Base-by-base conservation (phyloP, 2,329 filamentous ascomycete genomes). In the Parastagonospora avenae region DNA sequence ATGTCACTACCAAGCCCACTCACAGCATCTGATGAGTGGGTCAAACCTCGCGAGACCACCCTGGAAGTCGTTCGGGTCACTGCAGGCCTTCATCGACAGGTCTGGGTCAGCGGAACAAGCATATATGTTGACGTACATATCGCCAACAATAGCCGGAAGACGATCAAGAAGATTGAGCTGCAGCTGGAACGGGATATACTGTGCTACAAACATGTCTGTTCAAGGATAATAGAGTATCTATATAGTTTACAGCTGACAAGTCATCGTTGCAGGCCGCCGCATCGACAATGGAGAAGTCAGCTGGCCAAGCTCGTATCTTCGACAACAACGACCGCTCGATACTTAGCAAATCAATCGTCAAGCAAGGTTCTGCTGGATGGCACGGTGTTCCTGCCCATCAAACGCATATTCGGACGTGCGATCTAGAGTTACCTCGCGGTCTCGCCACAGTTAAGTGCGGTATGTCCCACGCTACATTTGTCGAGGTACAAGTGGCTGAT, bases 31-130 rank as follows among this genome's bases (percentile, higher is more conserved):
- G 79, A 82, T 50, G 79, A 81, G 54, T 73, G 78, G 55, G 53
- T 68, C 5, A 66, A 78, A 30, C 70, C 76, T 27, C 72, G 73
- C 27, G 71, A 76, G 35, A 67, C 64, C 27, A 68, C 68, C 1
- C 51, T 76, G 1, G 79, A 82, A 51, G 74, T 72, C 8, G 66
- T 82, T 19, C 74, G 73, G 46, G 63, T 82, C 14, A 82, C 80
- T 15, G 81, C 81, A 27, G 80, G 80, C 6, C 61, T 83, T 8
- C 81, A 83, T 62, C 76, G 81, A n/a, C 81, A 83, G 64, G 81
- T 82, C 27, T 84, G 81, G 81, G 79, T 84, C 46, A 82, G 80
- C 56, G 81, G 81, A 12, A 80, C 79, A 16, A 79, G 73, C 56
- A 78, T 83, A 30, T 83, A 82, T 52, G 77, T 81, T 12, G 81